These are phyloP conservation scores for Geotrichum citri-aurantii DNA, from an alignment of 1,139 yeast genomes.

Conservation along the genomic window DNA sequence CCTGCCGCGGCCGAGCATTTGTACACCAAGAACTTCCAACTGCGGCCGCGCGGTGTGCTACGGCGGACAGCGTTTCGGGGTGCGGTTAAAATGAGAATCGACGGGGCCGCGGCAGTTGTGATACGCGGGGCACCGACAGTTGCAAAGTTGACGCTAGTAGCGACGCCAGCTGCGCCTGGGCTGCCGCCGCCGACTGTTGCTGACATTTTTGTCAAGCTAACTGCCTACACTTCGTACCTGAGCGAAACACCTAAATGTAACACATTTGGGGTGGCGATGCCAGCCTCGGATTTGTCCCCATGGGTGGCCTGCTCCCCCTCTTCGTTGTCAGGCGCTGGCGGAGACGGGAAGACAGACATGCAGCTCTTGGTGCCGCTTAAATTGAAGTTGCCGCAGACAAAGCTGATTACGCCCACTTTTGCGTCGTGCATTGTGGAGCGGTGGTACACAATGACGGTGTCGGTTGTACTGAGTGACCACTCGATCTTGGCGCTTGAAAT, in stretches of 20 bases:
- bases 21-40: neutral
- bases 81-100: neutral
- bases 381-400: neutral
- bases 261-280: neutral
- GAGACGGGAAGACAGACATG: neutral
- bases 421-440: conserved; percentile 5
- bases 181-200: neutral
- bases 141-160: neutral
- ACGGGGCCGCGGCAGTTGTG: neutral
- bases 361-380: neutral
- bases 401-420: conserved; percentile 2
- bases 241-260: neutral
- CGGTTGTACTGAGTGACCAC: neutral
- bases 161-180: neutral
- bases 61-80: neutral
- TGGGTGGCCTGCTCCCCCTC: no score
- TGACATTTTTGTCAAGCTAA: neutral
- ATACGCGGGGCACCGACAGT: neutral
- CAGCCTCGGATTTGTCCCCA: neutral
- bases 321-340: neutral
- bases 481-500: neutral
- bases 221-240: neutral
- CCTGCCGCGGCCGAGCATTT: neutral
- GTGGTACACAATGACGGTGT: neutral
- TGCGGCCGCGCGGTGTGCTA: neutral